Base-by-base conservation (phyloP, 2,329 filamentous ascomycete species). In the Eutypella sp. region DNA sequence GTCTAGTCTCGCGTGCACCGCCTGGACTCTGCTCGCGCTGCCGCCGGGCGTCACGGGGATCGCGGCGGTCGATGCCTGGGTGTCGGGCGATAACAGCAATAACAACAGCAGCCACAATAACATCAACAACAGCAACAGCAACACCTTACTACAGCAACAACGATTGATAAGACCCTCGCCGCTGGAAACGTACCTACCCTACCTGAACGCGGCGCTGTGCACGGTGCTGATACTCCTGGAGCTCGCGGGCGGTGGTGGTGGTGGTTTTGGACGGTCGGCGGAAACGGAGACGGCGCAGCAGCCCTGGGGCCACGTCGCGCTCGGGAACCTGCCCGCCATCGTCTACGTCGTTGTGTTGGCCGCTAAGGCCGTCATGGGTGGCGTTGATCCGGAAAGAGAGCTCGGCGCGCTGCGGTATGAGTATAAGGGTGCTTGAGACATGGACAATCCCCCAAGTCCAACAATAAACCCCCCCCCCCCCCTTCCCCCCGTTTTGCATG, bases 321-420 rank as follows among this genome's bases (percentile, higher is more conserved):
- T 79, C 53, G 73, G 70, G 22, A 72, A 69, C 44, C 53, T 84
- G 42, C 80, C 82, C 0, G 70, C 67, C 1, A 62, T 82, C 2
- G 75, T 89, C 1, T 82, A 87, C 56, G 72, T 54, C 1, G 70
- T 86, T 18, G 73, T 82, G 5, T 56, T 89, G 46, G 64, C 77
- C 40, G 79, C 80, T 24, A 82, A 89, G 65, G 66, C 78, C 42
- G 72, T 85, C 58, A 82, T 90, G 76, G 75, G 76, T 3, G 74
- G 81, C 40, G 77, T 90, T 8, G 84, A 90, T 66, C 78, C 87
- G 5, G 82, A 79, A 58, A 67, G 71, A 50, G 85, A 86, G 57
- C 65, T 91, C 55, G 69, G 75, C 41, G 69, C 66, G 44, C 68
- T 88, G 57, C 79, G 70, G 61, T 87, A 88, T 66, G 72, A 75